Base-by-base conservation (phyloP, 495 filamentous ascomycete species). In the Friedmanniomyces simplex region DNA sequence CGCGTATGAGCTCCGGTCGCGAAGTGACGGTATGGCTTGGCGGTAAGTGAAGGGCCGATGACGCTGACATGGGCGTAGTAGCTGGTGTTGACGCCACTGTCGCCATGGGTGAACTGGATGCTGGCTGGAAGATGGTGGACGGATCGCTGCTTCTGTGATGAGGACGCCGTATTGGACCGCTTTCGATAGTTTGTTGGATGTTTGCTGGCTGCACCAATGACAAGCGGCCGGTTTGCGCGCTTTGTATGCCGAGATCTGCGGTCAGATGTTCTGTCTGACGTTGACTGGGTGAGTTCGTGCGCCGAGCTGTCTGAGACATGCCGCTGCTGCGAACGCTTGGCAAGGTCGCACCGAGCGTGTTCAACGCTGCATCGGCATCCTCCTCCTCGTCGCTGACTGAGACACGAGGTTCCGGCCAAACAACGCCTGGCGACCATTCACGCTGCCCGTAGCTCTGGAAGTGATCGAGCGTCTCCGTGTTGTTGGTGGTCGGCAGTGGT, bases 401-500 rank as follows among this genome's bases (percentile, higher is more conserved):
- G 28, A 32, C 28, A 32, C 28, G 10, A 10, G 3, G 3, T 3
- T 32, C 28, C 3, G 28, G 10, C 28, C 28, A 10, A 32, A 32
- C 28, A 10, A 32, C 28, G 3, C 28, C 28, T 26, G 54, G 45
- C 26, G 54, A 25, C 54, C 54, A 57, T 28, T 62, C 60, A 7
- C 30, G 47, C 1, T 30, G 18, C 7, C 32, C 24, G 41, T 62
- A 62, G 54, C 46, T 50, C 34, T 16, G 20, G 45, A 50, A 58
- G 25, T n/a, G 14, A 36, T 58, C 55, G 22, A 58, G 32, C 37
- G 49, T 50, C 2, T 54, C 22, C 3, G 41, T 54, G 46, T 62
- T 62, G 11, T 36, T 39, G 2, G 42, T 62, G 1, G 60, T 58
- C 16, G 60, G 60, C 3, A 54, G 46, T 16, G 60, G 60, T 8